phyloP scores from a whole-genome alignment of 352 stramenopile species.

The Blastocystis hominis region DNA sequence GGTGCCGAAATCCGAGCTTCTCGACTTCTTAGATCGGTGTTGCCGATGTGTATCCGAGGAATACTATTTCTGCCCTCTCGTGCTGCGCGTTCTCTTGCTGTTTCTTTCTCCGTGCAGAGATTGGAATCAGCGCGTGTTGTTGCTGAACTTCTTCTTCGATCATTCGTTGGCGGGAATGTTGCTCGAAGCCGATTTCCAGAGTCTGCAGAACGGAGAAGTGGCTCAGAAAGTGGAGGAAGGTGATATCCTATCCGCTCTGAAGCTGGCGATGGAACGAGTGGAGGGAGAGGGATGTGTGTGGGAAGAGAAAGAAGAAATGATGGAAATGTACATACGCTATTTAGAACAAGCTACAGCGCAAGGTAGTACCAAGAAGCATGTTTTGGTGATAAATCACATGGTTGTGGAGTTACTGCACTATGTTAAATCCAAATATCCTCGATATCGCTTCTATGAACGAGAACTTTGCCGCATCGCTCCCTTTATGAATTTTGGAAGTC shows the following conservation, averaged over 20 bases:
- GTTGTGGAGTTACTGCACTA: not conserved
- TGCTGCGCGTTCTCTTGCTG: conserved; percentile 3
- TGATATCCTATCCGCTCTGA: not conserved
- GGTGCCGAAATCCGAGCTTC: not conserved
- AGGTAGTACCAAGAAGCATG: not conserved
- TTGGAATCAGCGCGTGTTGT: conserved; percentile 21
- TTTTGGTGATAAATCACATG: not conserved
- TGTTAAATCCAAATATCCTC: not conserved
- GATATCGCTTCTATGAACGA: not conserved
- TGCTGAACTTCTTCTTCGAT: conserved; percentile 38
- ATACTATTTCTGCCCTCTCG: conserved; percentile 10
- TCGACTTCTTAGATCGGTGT: not conserved
- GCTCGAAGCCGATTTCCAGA: not conserved
- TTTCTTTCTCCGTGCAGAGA: conserved; percentile 15
- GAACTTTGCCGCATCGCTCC: not conserved
- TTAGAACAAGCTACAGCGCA: not conserved
- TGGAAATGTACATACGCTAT: conserved; percentile 26
- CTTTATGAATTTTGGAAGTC: not conserved
- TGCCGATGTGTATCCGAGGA: not conserved
- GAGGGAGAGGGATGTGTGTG: not conserved
- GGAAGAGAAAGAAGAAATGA: conserved; percentile 44
- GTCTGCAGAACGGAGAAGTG: not conserved
- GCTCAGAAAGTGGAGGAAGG: not conserved
- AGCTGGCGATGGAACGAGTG: not conserved
- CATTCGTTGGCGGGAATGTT: not conserved